Percentiles rank a stretch among this genome's conserved stretches.
Conservation (phyloP, 1,139 yeast genomes). For the Suhomyces taliae region DNA sequence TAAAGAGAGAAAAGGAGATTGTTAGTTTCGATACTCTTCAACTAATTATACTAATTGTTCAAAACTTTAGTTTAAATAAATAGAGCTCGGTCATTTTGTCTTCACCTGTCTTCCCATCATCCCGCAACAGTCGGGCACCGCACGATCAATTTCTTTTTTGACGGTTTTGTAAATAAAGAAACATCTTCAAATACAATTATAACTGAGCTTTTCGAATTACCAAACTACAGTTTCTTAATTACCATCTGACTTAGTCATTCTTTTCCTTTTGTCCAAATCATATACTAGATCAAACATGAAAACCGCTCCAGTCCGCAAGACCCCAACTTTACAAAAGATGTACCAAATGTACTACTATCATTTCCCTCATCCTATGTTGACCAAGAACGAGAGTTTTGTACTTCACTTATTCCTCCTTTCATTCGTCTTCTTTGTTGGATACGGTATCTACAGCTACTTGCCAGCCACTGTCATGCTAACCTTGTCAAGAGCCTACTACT, state of each 20-base stretch:
- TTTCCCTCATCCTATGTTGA: constrained; percentile 43
- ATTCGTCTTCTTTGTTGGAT: constrained; percentile 33
- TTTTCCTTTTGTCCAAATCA: background rate
- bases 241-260: background rate
- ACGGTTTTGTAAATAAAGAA: background rate
- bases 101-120: no score
- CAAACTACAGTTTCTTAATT: background rate
- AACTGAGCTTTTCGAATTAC: no score
- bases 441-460: constrained; percentile 39
- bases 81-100: background rate
- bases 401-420: constrained; percentile 32
- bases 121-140: background rate
- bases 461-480: constrained; percentile 33
- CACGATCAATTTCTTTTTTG: background rate
- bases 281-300: constrained; percentile 6
- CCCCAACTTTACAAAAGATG: constrained; percentile 15
- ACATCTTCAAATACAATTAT: no score
- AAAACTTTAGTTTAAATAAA: no score
- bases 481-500: constrained; percentile 36
- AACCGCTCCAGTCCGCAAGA: background rate
- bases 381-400: constrained; percentile 32
- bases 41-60: no score
- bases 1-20: no score
- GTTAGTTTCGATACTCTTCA: no score
- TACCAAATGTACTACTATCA: constrained; percentile 37